phyloP scores from a whole-genome alignment of 164 flowering plant genomes.

The Vitis labrusca region DNA sequence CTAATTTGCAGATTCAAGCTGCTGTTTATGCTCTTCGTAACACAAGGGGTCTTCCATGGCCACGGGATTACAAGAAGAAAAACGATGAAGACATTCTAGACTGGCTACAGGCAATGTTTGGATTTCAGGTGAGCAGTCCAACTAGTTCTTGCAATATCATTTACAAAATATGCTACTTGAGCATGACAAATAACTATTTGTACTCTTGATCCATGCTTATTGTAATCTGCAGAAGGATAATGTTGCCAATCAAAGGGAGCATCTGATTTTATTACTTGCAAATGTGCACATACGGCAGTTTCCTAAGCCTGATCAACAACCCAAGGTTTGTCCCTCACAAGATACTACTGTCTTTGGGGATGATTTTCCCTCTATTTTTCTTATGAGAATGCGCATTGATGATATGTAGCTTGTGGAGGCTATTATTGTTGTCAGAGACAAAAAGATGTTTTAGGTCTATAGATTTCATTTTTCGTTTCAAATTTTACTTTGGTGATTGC shows the following conservation, averaged over 20 bases:
- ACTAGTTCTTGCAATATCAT: neutral
- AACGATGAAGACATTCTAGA: constrained; percentile 90
- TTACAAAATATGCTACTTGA: neutral
- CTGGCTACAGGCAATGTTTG: constrained; percentile 99
- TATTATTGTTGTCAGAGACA: too few relatives aligned
- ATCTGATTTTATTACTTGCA: constrained; percentile 90
- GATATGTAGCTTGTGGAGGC: too few relatives aligned
- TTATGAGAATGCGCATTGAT: too few relatives aligned
- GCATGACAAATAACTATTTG: neutral
- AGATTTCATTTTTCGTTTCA: too few relatives aligned
- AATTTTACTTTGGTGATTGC: too few relatives aligned
- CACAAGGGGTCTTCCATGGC: constrained; percentile 99
- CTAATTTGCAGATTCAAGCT: constrained; percentile 75
- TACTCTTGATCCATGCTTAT: neutral
- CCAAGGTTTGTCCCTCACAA: constrained; percentile 54
- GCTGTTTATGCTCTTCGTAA: constrained; percentile 93
- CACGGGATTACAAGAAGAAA: constrained; percentile 74
- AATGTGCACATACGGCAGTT: constrained; percentile 92
- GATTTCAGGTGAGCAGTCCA: constrained; percentile 73
- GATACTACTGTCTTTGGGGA: too few relatives aligned
- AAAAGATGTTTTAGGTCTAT: too few relatives aligned
- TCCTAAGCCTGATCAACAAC: constrained; percentile 95
- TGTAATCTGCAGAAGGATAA: constrained; percentile 71
- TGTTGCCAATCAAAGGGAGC: constrained; percentile 98
- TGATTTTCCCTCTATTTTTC: too few relatives aligned